Evolutionary conservation across 805 yeast species (phyloP).

Genomic region (Kurtzmaniella fragi): DNA sequence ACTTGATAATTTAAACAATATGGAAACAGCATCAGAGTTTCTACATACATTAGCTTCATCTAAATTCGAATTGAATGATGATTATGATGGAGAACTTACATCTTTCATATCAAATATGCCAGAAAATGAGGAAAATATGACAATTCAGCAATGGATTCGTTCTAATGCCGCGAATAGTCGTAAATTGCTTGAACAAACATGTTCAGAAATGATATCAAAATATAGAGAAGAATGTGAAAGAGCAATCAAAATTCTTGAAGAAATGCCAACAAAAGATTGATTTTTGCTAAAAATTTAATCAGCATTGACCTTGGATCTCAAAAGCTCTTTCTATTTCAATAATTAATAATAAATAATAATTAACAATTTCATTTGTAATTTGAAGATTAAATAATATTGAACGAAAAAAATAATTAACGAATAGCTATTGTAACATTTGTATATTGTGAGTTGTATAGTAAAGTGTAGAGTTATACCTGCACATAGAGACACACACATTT

Average conservation of each 20-base stretch:
- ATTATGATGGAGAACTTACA: conserved; percentile 60
- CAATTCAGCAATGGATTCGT: conserved; percentile 65
- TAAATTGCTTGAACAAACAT: conserved; percentile 40
- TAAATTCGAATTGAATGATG: conserved; percentile 47
- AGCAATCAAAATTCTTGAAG: conserved; percentile 42
- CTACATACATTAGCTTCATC: conserved; percentile 29
- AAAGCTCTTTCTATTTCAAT: background rate
- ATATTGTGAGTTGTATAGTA: too few species aligned
- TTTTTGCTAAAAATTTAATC: background rate
- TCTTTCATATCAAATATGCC: conserved; percentile 67
- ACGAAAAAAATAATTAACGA: background rate
- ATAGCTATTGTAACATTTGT: background rate
- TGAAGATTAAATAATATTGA: too few species aligned
- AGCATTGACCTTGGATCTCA: background rate
- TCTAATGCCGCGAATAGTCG: conserved; percentile 53
- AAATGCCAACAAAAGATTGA: conserved; percentile 22
- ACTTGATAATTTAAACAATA: conserved; percentile 14
- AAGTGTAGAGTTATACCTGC: too few species aligned
- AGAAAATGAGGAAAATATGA: conserved; percentile 60
- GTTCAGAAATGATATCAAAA: conserved; percentile 42
- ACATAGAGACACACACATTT: too few species aligned
- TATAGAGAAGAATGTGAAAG: conserved; percentile 45
- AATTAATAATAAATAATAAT: too few species aligned
- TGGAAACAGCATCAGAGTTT: conserved; percentile 33
- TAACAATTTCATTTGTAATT: too few species aligned